Base-by-base conservation (phyloP, 176 grass and related monocot genomes). In the Olyra latifolia region DNA sequence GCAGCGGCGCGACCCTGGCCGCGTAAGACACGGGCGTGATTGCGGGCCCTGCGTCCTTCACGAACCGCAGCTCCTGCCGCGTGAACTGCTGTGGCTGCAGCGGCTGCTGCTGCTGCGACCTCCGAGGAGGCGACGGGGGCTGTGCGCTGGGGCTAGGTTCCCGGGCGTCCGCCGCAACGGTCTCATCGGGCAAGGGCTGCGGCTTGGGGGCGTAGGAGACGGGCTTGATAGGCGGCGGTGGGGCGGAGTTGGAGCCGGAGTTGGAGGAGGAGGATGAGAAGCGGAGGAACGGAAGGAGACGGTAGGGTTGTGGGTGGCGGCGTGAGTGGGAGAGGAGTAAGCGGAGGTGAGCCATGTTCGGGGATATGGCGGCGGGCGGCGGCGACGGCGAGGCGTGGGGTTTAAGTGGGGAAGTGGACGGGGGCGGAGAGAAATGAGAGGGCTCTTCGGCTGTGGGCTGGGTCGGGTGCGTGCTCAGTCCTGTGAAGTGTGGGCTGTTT, bases 11-110 rank as follows among this genome's bases (percentile, higher is more conserved):
- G 41, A 94, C 91, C 74, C 85, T 89, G 56, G 87, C 49, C 27
- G 87, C 78, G 76, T 97, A 97, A 8, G 94, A 87, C 10, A 97
- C 91, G 17, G 89, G 89, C 66, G 84, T 77, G 76, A 97, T 82
- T 71, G 11, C 9, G 15, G 94, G 91, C 10, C n/a, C 50, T 28
- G 53, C 16, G 62, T 94, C 91, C 68, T 94, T 97, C 54, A 90
- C 55, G 74, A 80, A 97, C 85, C 91, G 94, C 44, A 78, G 42
- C 13, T 97, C 94, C 55, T 94, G 59, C 78, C 79, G 75, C 60
- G 94, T 89, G 78, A 87, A 92, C 77, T 86, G 75, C 44, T 25
- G 77, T 35, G 78, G 69, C 27, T 41, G 68, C 24, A 12, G 3
- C 78, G 3, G 64, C 19, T 28, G 44, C 66, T 82, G 50, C 69